Evolutionary conservation across 768 basidiomycete species (phyloP).

Genomic region (Guyanaporus albipodus): DNA sequence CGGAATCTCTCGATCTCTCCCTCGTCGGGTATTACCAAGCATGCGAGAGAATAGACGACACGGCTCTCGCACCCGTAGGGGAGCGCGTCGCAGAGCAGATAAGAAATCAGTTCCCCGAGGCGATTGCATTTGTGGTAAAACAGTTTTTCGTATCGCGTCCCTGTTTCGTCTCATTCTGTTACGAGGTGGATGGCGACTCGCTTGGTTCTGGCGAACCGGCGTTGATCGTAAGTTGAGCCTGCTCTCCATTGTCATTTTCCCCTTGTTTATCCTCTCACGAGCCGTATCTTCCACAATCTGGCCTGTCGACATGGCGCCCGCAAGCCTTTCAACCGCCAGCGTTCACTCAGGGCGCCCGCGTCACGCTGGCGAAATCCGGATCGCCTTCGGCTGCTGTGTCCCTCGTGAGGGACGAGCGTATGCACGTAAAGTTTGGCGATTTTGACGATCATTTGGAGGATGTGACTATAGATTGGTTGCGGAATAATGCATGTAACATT

Average conservation of each 20-base stretch:
- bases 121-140: slow-evolving; percentile 69
- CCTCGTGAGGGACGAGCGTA: slow-evolving; percentile 46
- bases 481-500: slow-evolving; percentile 35
- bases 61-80: slow-evolving; percentile 58
- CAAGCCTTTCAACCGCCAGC: slow-evolving; percentile 35
- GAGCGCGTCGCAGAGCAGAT: slow-evolving; percentile 60
- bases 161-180: slow-evolving; percentile 8
- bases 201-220: slow-evolving; percentile 51
- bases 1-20: slow-evolving; percentile 46
- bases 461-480: slow-evolving; percentile 50
- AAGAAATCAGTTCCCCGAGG: slow-evolving; percentile 48
- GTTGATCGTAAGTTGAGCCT: slow-evolving; percentile 48
- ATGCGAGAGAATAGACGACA: slow-evolving; percentile 58
- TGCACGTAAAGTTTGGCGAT: slow-evolving; percentile 63
- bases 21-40: slow-evolving; percentile 79
- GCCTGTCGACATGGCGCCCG: slow-evolving; percentile 46
- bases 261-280: slow-evolving; percentile 21
- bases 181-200: slow-evolving; percentile 58
- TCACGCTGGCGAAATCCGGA: slow-evolving; percentile 45
- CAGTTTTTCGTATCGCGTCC: background rate
- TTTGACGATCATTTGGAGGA: slow-evolving; percentile 84
- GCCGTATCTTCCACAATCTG: slow-evolving; percentile 48
- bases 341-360: slow-evolving; percentile 43
- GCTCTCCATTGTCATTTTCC: background rate
- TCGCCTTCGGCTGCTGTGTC: slow-evolving; percentile 45